Percentiles rank a stretch among this genome's conserved stretches.
Evolutionary conservation across 140 eudicot genomes (phyloP).

Genomic region (Cichorium intybus): DNA sequence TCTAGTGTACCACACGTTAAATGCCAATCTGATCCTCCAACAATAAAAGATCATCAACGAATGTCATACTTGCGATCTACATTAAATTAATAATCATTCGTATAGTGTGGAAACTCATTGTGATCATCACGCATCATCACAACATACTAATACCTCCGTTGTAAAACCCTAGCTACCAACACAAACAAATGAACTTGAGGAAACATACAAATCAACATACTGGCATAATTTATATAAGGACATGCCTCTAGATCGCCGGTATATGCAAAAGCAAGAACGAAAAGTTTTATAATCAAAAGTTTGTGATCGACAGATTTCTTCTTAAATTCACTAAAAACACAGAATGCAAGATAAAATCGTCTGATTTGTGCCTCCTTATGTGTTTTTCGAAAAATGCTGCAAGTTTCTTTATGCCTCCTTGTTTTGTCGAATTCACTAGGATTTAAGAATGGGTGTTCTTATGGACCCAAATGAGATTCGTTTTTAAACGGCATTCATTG

Average conservation of each 20-base stretch:
- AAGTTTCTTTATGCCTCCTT: too few relatives aligned
- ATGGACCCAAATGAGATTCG: too few relatives aligned
- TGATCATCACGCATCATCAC: slow-evolving; percentile 4
- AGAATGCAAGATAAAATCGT: too few relatives aligned
- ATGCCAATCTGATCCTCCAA: slow-evolving; percentile 12
- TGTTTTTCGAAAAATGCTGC: too few relatives aligned
- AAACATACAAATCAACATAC: slow-evolving; percentile 5
- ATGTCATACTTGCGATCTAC: neutral
- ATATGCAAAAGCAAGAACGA: slow-evolving; percentile 66
- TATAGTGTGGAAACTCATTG: neutral
- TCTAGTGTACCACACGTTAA: slow-evolving; percentile 5
- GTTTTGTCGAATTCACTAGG: too few relatives aligned
- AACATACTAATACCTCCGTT: neutral
- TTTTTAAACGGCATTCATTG: too few relatives aligned
- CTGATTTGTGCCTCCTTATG: too few relatives aligned
- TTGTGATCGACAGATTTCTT: slow-evolving; percentile 50
- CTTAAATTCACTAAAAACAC: slow-evolving; percentile 45
- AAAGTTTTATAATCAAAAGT: slow-evolving; percentile 55
- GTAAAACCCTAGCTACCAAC: slow-evolving; percentile 18
- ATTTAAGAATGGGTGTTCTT: too few relatives aligned
- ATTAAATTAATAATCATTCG: neutral
- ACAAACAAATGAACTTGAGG: neutral
- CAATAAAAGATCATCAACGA: neutral
- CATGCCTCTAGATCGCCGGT: slow-evolving; percentile 62
- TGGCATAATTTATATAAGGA: neutral